Conservation (phyloP, 768 basidiomycete genomes). For the Tephrocybe sp. region DNA sequence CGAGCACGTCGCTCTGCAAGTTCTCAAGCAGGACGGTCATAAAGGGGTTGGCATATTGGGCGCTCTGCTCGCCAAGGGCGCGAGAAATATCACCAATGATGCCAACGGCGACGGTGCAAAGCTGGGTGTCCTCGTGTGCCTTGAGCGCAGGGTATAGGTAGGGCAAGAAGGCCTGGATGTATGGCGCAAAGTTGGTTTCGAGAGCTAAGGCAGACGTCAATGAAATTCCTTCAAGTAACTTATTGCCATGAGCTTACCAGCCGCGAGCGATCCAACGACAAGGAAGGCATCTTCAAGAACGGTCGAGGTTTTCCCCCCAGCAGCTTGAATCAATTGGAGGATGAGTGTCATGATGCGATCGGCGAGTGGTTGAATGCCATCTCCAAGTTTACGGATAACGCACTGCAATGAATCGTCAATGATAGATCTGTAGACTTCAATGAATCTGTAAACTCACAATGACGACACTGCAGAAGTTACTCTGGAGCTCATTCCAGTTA, state of each 20-base stretch:
- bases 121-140: constrained; percentile 91
- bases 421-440: neutral
- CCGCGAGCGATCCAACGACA: constrained; percentile 84
- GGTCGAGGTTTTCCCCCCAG: constrained; percentile 92
- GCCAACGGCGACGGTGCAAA: constrained; percentile 95
- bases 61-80: constrained; percentile 82
- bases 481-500: constrained; percentile 98
- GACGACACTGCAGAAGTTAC: constrained; percentile 89
- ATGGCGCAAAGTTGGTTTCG: constrained; percentile 76
- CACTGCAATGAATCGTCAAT: constrained; percentile 44
- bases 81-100: constrained; percentile 97
- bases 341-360: constrained; percentile 95
- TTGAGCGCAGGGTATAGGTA: constrained; percentile 88
- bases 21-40: constrained; percentile 93
- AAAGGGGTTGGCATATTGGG: constrained; percentile 82
- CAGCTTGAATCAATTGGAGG: constrained; percentile 80
- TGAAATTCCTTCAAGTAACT: no score
- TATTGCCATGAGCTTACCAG: no score
- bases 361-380: constrained; percentile 82
- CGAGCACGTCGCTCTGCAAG: constrained; percentile 85
- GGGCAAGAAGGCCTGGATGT: constrained; percentile 83
- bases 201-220: constrained; percentile 48
- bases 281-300: constrained; percentile 97
- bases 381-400: constrained; percentile 81
- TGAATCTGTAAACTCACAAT: constrained; percentile 54